Evolutionary conservation across 345 rosid species (phyloP), one percentile per base, ranked within the genome.

Genomic region (Aurinia saxatilis): DNA sequence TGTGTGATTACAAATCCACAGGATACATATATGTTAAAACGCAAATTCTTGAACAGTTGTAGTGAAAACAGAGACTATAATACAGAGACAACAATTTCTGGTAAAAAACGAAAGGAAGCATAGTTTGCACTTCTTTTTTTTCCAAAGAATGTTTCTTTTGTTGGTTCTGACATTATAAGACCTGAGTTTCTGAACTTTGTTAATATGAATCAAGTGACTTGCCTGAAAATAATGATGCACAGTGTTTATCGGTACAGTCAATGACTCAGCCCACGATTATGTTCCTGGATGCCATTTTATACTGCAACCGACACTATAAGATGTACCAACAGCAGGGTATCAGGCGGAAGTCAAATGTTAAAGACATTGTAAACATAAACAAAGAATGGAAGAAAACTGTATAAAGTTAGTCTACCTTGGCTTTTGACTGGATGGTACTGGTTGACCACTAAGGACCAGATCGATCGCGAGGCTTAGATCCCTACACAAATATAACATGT

Each of bases 221-320:
- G 38, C 74, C 74, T 70, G 74, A 54, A 11, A 19, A 19, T 14
- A 13, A 37, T 45, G 62, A 1, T 36, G 67, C 8, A 2, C 62
- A 36, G 45, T 36, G 62, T 25, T 12, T 57, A 50, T 17, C 30
- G 41, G 42, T 21, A 38, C 52, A 73, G 25, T 3, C 19, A 53
- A 15, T n/a, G 10, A 48, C 47, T 34, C 56, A 65, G 18, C 38
- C 63, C 75, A 81, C 13, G 34, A 60, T 31, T 57, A 44, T 11
- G 42, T 56, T 69, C 48, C 70, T 2, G 89, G 91, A 73, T 92
- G 91, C 96, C 98, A 92, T 76, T 89, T 92, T 71, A 92, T 85
- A 85, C 96, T 89, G 88, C 96, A 92, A 59, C 98, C 98, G 58
- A 86, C 76, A 63, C 98, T 91, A 51, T 61, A 65, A 57, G 45